Base-by-base conservation (phyloP, 176 grass and related monocot genomes). In the Microstegium vimineum region DNA sequence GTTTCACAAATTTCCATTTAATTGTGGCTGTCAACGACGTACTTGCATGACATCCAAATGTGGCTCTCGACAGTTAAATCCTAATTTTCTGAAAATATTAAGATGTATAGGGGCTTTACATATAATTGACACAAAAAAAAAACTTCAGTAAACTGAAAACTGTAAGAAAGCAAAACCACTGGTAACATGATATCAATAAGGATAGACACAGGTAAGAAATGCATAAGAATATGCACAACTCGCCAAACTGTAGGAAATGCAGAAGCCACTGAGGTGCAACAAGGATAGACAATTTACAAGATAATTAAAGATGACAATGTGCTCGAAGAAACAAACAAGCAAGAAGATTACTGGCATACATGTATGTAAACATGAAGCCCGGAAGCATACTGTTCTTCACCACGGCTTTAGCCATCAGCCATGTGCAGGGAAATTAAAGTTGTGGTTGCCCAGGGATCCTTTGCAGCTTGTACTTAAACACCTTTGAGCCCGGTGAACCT, bases 361-460 rank as follows among this genome's bases (percentile, higher is more conserved):
- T 51, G 20, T 17, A 51, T 49, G 16, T 49, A 49, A 49, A 49
- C 2, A 49, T 20, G 47, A 20, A 51, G 47, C 47, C 16, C 2
- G 47, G 15, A 51, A 16, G 47, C 52, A 37, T 22, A 6, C 33
- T 69, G 20, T 13, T 68, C 69, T 81, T 90, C 78, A 45, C 83
- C 57, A 85, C 36, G 75, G 31, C 69, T 49, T 82, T 83, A 62
- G 82, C 88, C 71, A 80, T 82, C 80, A 62, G 82, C 88, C 71
- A 80, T 65, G 45, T 78, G 77, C 49, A 91, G 33, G 75, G 83
- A 64, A 75, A 93, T 74, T 77, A 64, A 75, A 93, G 77, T 77
- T 89, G 81, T 30, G 91, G 84, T 66, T 97, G 91, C 37, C 82
- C 82, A 64, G 77, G 65, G 62, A 91, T 84, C 64, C 79, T 89